A percentile compares a stretch with the other conserved stretches of the same genome.
phyloP scores from a whole-genome alignment of 768 basidiomycete genomes.

The Phlebiopsis flavidoalba region DNA sequence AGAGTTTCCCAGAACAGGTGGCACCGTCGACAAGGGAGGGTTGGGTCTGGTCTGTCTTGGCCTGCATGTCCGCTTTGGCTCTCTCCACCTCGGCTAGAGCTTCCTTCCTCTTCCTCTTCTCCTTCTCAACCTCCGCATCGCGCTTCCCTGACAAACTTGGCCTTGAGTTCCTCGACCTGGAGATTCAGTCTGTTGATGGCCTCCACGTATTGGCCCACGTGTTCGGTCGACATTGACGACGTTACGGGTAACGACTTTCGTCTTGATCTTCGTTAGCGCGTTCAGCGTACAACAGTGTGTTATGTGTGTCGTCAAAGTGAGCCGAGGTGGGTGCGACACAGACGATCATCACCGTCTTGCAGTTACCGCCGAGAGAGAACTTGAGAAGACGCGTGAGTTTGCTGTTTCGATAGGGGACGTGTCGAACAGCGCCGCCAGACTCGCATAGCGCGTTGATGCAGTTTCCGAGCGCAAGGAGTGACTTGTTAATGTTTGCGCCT shows the following conservation, averaged over 20 bases:
- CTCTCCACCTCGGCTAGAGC: constrained; percentile 69
- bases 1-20: constrained; percentile 62
- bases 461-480: constrained; percentile 92
- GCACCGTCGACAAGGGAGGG: constrained; percentile 74
- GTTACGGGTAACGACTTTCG: constrained; percentile 93
- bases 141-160: constrained; percentile 74
- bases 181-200: constrained; percentile 85
- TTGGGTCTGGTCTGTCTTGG: constrained; percentile 67
- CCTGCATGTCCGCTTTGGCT: constrained; percentile 65
- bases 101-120: constrained; percentile 65
- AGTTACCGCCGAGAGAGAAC: constrained; percentile 97
- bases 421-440: constrained; percentile 80
- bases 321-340: constrained; percentile 92
- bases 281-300: constrained; percentile 96
- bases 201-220: constrained; percentile 93
- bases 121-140: constrained; percentile 54
- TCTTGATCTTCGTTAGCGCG: constrained; percentile 98
- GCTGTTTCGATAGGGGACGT: constrained; percentile 96
- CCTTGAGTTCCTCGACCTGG: constrained; percentile 83
- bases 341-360: constrained; percentile 99
- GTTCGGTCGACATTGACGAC: constrained; percentile 91
- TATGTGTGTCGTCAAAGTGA: constrained; percentile 98
- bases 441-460: constrained; percentile 99
- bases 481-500: constrained; percentile 99
- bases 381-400: constrained; percentile 97